Evolutionary conservation across 371 early-diverging fungal species (phyloP).

Genomic region (Aphelidium insulamus): DNA sequence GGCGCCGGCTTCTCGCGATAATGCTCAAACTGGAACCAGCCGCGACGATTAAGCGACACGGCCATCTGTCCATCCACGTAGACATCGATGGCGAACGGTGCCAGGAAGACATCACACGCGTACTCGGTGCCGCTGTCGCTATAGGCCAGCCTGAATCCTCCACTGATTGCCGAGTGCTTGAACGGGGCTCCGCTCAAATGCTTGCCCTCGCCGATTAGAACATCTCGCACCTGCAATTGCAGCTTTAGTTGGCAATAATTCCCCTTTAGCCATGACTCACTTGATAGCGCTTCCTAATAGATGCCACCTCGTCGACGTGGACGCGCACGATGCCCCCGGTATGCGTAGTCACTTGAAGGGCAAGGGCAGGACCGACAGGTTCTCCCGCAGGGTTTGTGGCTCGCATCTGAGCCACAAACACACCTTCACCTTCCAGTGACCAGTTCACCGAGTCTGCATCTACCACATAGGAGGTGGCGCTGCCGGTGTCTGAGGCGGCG

Average conservation of each 20-base stretch:
- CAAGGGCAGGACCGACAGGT: too few relatives aligned
- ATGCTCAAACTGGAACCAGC: conserved; percentile 66
- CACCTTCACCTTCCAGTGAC: too few relatives aligned
- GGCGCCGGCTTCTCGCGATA: conserved; percentile 35
- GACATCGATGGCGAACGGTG: conserved; percentile 47
- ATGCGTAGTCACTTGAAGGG: too few relatives aligned
- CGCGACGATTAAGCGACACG: conserved; percentile 55
- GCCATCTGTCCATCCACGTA: conserved; percentile 28
- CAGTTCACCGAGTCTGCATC: too few relatives aligned
- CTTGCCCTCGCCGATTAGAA: not conserved
- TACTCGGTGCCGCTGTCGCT: conserved; percentile 2
- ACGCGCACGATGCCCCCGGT: too few relatives aligned
- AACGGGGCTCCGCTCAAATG: conserved; percentile 2
- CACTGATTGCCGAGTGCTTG: not conserved
- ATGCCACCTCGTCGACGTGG: too few relatives aligned
- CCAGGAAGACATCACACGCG: conserved; percentile 19
- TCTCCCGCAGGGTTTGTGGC: too few relatives aligned
- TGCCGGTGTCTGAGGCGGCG: conserved; percentile 12
- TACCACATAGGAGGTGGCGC: too few relatives aligned
- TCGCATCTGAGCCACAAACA: too few relatives aligned
- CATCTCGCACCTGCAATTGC: not conserved
- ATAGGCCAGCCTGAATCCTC: conserved; percentile 4
- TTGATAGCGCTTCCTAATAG: too few relatives aligned
- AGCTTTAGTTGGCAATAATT: too few relatives aligned
- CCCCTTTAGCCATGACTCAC: too few relatives aligned